Conservation (phyloP, 2,329 filamentous ascomycete species). For the Neodidymelliopsis sp. region DNA sequence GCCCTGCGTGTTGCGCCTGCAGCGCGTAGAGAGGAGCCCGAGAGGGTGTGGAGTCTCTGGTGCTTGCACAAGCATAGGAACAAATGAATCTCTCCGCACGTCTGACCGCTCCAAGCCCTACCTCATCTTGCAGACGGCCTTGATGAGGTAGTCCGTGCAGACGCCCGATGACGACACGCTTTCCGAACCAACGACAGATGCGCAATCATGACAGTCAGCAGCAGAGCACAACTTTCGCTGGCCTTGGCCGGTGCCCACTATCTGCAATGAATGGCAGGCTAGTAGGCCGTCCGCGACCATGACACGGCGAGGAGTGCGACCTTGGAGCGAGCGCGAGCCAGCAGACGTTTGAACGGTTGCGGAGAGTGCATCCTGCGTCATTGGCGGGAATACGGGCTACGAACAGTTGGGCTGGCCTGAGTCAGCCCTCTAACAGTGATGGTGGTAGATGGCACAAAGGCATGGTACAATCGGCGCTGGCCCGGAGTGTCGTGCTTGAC, state of each 20-base stretch:
- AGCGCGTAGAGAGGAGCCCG: slow-evolving; percentile 11
- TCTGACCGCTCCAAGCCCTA: slow-evolving; percentile 30
- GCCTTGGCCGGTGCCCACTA: slow-evolving; percentile 43
- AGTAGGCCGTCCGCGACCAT: slow-evolving; percentile 22
- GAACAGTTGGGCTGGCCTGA: slow-evolving; percentile 1
- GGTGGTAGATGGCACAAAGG: too few species aligned
- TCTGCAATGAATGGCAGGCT: slow-evolving; percentile 20
- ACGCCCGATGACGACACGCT: slow-evolving; percentile 29
- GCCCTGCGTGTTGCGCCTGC: slow-evolving; percentile 15
- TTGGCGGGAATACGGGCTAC: slow-evolving; percentile 25
- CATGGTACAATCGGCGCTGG: background rate
- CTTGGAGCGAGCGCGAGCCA: slow-evolving; percentile 5
- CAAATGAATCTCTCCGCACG: slow-evolving; percentile 9
- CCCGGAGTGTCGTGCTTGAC: slow-evolving; percentile 8
- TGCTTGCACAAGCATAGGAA: background rate
- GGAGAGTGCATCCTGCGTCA: slow-evolving; percentile 13
- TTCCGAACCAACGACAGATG: too few species aligned
- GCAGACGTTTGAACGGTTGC: slow-evolving; percentile 11
- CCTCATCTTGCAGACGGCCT: slow-evolving; percentile 28
- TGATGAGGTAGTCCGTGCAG: slow-evolving; percentile 20
- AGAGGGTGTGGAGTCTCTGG: slow-evolving; percentile 8
- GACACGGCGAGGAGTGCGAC: slow-evolving; percentile 17
- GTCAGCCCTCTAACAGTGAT: slow-evolving; percentile 22
- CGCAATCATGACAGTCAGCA: slow-evolving; percentile 28
- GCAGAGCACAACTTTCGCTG: slow-evolving; percentile 17